Evolutionary conservation across 1,284 basidiomycete species (phyloP).

Genomic region (Cutaneotrichosporon cavernicola): DNA sequence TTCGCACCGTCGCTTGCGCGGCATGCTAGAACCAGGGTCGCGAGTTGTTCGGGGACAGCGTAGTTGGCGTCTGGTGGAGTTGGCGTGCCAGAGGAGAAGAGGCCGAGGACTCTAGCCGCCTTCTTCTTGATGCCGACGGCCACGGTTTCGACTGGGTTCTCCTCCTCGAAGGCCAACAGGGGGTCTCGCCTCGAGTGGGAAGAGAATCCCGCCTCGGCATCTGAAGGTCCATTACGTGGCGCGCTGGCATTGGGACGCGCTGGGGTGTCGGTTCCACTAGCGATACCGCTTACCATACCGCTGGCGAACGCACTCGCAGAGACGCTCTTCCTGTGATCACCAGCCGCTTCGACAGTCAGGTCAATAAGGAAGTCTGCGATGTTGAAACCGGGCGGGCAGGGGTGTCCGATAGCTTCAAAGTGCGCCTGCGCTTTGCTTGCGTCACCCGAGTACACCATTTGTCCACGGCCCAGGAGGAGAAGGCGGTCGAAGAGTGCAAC

Average conservation of each 20-base stretch:
- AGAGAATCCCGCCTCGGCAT: constrained; percentile 22
- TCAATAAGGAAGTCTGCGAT: constrained; percentile 95
- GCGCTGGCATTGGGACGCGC: not conserved
- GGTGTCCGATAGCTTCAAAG: constrained; percentile 72
- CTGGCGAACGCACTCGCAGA: not conserved
- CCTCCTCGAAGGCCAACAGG: not conserved
- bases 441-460: constrained; percentile 77
- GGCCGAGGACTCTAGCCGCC: constrained; percentile 72
- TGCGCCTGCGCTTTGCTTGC: constrained; percentile 73
- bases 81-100: constrained; percentile 54
- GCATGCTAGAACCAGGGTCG: constrained; percentile 71
- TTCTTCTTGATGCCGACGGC: constrained; percentile 61
- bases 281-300: not conserved
- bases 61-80: constrained; percentile 48
- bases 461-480: constrained; percentile 78
- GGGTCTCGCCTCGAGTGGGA: constrained; percentile 5
- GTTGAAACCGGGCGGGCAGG: constrained; percentile 94
- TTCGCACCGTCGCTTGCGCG: constrained; percentile 66
- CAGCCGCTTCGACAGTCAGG: constrained; percentile 72
- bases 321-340: constrained; percentile 35
- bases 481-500: constrained; percentile 92
- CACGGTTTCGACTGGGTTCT: constrained; percentile 2
- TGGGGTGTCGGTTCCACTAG: constrained; percentile 34
- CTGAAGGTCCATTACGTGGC: constrained; percentile 3
- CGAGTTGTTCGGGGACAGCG: constrained; percentile 64